phyloP scores from a whole-genome alignment of 225 moss, liverwort and hornwort genomes.

The Antitrichia curtipendula region DNA sequence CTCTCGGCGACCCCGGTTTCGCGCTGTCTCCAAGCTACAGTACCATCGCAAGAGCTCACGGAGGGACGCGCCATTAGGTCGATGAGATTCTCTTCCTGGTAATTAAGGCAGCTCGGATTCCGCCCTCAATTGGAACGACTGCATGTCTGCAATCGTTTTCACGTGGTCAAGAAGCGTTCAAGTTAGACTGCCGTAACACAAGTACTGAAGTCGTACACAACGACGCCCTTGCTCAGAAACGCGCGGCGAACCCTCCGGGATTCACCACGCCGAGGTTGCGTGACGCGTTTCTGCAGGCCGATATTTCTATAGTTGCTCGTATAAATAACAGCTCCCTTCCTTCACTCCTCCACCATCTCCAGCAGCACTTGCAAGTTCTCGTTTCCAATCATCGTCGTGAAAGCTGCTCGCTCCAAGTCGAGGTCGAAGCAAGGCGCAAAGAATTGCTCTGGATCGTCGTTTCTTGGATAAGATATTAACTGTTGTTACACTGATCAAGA shows the following conservation, averaged over 20 bases:
- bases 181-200: not conserved
- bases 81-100: not conserved
- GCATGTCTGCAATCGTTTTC: not conserved
- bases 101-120: too few relatives aligned
- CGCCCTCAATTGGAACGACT: too few relatives aligned
- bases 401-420: not conserved
- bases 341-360: not conserved
- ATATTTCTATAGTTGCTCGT: not conserved
- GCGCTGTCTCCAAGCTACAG: not conserved
- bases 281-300: not conserved
- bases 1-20: not conserved
- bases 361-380: not conserved
- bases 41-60: too few relatives aligned
- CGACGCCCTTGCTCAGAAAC: not conserved
- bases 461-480: not conserved
- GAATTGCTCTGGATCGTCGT: too few relatives aligned
- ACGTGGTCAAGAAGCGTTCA: not conserved
- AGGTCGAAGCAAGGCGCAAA: not conserved
- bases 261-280: not conserved
- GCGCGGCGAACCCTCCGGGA: not conserved
- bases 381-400: not conserved
- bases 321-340: not conserved
- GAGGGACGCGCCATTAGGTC: too few relatives aligned
- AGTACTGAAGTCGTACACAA: not conserved
- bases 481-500: not conserved